Evolutionary conservation across 108 stramenopile species (phyloP).

Genomic region (Stephanodiscus minutulus): DNA sequence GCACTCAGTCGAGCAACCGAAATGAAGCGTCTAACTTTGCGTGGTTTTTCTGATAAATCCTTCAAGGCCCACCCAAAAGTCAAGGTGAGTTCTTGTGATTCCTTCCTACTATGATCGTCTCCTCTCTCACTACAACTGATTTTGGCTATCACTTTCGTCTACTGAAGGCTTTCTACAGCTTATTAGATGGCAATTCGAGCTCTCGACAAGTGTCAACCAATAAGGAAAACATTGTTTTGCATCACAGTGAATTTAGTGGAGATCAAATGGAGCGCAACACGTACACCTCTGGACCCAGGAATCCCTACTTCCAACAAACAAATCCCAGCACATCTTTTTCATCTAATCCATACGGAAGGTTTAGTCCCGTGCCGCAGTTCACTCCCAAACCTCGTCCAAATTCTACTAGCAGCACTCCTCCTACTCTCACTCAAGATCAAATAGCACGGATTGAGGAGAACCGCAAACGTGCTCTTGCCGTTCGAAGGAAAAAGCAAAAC

Average conservation of each 20-base stretch:
- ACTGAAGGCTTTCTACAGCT: conserved; percentile 16
- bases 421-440: conserved; percentile 49
- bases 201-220: background rate
- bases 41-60: conserved; percentile 56
- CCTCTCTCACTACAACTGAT: background rate
- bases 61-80: conserved; percentile 60
- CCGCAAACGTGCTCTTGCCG: conserved; percentile 43
- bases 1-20: conserved; percentile 84
- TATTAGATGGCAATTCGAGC: conserved; percentile 6
- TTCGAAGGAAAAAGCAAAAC: conserved; percentile 36
- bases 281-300: conserved; percentile 2
- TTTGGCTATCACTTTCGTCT: background rate
- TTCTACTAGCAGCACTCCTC: conserved; percentile 10
- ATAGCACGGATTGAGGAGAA: conserved; percentile 47
- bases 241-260: conserved; percentile 10
- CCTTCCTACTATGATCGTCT: background rate
- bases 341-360: conserved; percentile 13
- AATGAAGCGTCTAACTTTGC: conserved; percentile 52
- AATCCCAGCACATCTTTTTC: conserved; percentile 1
- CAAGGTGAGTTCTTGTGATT: conserved; percentile 24
- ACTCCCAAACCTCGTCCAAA: background rate
- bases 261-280: conserved; percentile 5
- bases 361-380: background rate
- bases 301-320: conserved; percentile 8
- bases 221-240: conserved; percentile 19